Evolutionary conservation across 169 alveolate genomes (phyloP).

Genomic region (Cryptosporidium ubiquitum): DNA sequence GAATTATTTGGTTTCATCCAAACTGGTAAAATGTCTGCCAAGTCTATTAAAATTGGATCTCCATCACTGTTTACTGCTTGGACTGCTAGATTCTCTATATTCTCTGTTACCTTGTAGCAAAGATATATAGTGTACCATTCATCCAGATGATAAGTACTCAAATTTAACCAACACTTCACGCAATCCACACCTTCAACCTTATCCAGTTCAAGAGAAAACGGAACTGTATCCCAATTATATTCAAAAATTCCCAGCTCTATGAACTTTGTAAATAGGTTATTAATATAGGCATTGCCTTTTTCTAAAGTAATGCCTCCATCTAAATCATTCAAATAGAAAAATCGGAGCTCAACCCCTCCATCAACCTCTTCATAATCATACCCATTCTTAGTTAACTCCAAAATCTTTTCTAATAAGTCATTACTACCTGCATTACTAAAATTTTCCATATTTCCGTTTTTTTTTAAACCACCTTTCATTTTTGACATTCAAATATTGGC

Average conservation of each 20-base stretch:
- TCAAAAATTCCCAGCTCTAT: conserved; percentile 37
- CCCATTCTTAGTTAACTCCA: conserved; percentile 25
- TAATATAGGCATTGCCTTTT: neutral
- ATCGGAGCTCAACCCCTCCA: conserved; percentile 19
- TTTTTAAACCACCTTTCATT: neutral
- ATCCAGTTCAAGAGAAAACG: conserved; percentile 17
- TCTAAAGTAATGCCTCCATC: neutral
- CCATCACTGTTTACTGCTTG: conserved; percentile 6
- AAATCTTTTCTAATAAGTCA: conserved; percentile 25
- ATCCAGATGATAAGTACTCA: conserved; percentile 31
- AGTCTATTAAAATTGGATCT: conserved; percentile 37
- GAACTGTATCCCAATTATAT: conserved; percentile 71
- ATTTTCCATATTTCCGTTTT: neutral
- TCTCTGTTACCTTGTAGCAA: conserved; percentile 27
- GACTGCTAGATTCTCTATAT: neutral
- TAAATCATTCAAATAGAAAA: neutral
- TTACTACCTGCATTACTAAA: neutral
- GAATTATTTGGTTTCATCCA: conserved; percentile 55
- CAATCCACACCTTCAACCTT: conserved; percentile 9
- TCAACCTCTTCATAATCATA: conserved; percentile 13
- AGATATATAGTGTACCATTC: conserved; percentile 53
- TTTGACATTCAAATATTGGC: neutral
- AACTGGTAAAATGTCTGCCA: conserved; percentile 33
- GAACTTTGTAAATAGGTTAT: neutral
- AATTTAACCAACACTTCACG: conserved; percentile 1